Evolutionary conservation across 1,284 basidiomycete species (phyloP), one percentile per base, ranked within the genome.

Genomic region (Ceratobasidium sp.): DNA sequence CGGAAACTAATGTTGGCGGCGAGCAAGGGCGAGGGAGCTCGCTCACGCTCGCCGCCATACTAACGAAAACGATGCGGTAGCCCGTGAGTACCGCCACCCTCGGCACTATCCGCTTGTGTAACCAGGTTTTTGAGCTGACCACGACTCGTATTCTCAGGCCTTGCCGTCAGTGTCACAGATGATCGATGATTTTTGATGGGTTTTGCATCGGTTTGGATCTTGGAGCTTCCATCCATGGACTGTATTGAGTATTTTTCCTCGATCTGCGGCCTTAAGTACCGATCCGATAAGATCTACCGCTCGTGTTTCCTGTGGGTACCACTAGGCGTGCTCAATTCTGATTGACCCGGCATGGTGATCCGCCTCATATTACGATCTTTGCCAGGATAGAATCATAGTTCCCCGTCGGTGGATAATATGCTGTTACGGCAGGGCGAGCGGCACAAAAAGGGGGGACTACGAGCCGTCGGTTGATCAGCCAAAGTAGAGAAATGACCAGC

Each of bases 201-300:
- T 37, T 37, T 37, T 37, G 8, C 37, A 37, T 37, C 37, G 8
- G 37, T 37, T 37, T 54, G 22, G 19, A n/a, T n/a, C 3, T 37
- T 46, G 1, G n/a, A 13, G 37, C 15, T 59, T 2, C n/a, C n/a
- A 43, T 22, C 29, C 29, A 22, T 15, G 19, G 17, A 11, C 37
- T 2, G 37, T n/a, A 32, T 19, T 65, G 71, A 74, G 9, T 74
- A 74, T 44, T 74, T 74, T 43, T 44, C 46, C 6, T 51, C 44
- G 5, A 29, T 62, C 40, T 43, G 49, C 37, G 71, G 71, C 61
- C 49, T n/a, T 43, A 52, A 44, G 6, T 74, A 64, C 34, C n/a
- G n/a, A 3, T 37, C 46, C 19, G 49, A 74, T 34, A 61, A 74
- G 43, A 65, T 65, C 49, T 74, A 5, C 71, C 71, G 19, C 46